Percentiles rank a stretch among this genome's conserved stretches.
Evolutionary conservation across 2,329 filamentous ascomycete species (phyloP).

Genomic region (Neofusicoccum ribis): DNA sequence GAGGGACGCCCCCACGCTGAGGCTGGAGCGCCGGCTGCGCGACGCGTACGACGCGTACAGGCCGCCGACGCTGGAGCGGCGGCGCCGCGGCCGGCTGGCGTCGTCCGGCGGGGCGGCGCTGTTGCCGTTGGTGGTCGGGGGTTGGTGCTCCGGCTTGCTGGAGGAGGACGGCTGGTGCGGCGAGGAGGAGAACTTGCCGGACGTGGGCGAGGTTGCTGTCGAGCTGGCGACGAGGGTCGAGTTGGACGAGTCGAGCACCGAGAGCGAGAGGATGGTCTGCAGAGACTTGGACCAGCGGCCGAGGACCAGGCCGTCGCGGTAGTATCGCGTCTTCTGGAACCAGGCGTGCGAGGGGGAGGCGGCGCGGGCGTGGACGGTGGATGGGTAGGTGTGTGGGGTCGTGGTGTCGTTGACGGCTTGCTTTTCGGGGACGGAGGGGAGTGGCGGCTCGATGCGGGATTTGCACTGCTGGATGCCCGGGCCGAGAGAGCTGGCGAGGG

Average conservation of each 20-base stretch:
- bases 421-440: background rate
- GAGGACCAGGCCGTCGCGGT: conserved; percentile 51
- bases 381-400: background rate
- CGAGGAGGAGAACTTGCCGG: conserved; percentile 1
- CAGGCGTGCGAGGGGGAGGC: conserved; percentile 38
- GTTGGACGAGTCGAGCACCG: conserved; percentile 40
- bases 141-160: background rate
- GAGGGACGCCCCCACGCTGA: conserved; percentile 40
- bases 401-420: conserved; percentile 1
- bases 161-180: background rate
- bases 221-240: background rate
- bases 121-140: background rate
- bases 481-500: conserved; percentile 53
- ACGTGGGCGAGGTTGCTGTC: conserved; percentile 20
- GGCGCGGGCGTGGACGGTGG: conserved; percentile 9
- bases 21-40: conserved; percentile 14
- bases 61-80: conserved; percentile 28
- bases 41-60: background rate
- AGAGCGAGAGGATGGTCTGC: conserved; percentile 50
- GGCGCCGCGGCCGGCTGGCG: background rate
- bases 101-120: background rate
- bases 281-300: conserved; percentile 54
- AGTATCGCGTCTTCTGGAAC: conserved; percentile 56
- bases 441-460: conserved; percentile 25
- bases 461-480: conserved; percentile 49